These are phyloP conservation scores for Emergomyces orientalis DNA, from an alignment of 2,329 filamentous ascomycete species.

Conservation along the genomic window DNA sequence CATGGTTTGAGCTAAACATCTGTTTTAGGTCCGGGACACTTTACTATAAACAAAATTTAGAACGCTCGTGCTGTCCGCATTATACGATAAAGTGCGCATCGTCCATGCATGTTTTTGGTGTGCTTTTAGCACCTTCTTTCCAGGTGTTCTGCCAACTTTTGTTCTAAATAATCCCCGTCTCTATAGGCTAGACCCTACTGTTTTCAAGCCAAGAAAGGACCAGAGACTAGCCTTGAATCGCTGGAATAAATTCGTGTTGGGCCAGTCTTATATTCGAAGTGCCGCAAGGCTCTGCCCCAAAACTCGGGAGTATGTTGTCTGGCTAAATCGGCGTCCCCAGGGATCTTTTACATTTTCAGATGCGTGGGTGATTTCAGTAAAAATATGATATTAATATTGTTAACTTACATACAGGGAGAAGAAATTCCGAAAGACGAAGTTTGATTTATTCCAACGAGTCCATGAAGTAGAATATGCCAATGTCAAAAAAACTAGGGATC, in stretches of 20 bases:
- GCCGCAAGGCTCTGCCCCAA: constrained; percentile 38
- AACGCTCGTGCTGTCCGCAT: constrained; percentile 79
- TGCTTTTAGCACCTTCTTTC: neutral
- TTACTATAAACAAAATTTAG: constrained; percentile 50
- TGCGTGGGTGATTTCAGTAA: constrained; percentile 9
- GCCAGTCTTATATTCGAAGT: constrained; percentile 39
- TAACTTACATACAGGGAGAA: constrained; percentile 31
- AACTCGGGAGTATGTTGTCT: constrained; percentile 30
- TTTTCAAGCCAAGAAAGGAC: constrained; percentile 37
- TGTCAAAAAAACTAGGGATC: constrained; percentile 37
- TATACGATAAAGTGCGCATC: constrained; percentile 44
- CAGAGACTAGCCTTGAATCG: constrained; percentile 41
- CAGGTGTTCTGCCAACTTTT: neutral
- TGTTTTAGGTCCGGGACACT: constrained; percentile 37
- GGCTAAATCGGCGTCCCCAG: neutral
- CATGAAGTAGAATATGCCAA: constrained; percentile 38
- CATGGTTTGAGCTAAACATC: constrained; percentile 10
- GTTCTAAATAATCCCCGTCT: neutral
- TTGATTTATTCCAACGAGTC: constrained; percentile 35
- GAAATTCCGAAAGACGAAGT: constrained; percentile 33
- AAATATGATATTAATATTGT: neutral
- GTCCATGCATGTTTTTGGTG: neutral
- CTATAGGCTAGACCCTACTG: constrained; percentile 34
- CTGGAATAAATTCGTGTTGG: constrained; percentile 41
- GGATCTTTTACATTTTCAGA: neutral